These are phyloP conservation scores for Chrysoporthe deuterocubensis DNA, from an alignment of 2,329 filamentous ascomycete species.

Conservation along the genomic window DNA sequence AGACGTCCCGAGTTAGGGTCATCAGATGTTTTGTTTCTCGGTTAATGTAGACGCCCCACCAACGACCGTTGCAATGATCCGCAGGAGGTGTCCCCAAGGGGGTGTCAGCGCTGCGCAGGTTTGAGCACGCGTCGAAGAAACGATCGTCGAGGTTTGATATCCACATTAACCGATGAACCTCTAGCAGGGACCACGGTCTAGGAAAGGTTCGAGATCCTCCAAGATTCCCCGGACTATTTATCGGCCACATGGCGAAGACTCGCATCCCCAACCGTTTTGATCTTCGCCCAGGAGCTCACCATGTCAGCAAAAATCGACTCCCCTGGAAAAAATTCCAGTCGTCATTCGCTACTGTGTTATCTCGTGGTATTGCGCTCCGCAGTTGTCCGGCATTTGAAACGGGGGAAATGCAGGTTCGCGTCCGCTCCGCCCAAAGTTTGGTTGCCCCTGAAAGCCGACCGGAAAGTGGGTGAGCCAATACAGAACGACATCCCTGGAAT, in stretches of 20 bases:
- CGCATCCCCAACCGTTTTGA: background rate
- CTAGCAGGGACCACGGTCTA: background rate
- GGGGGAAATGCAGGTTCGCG: background rate
- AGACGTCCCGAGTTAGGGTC: background rate
- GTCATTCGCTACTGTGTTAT: background rate
- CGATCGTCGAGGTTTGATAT: background rate
- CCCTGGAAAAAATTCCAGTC: background rate
- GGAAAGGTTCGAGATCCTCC: background rate
- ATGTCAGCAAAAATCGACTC: background rate
- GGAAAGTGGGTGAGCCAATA: background rate
- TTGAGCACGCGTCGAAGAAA: background rate
- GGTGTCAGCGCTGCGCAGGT: background rate
- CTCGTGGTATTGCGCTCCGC: background rate
- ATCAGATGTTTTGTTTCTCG: slow-evolving; percentile 5
- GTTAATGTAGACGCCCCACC: background rate
- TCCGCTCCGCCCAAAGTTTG: background rate
- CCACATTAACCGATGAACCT: background rate
- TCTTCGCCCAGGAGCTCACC: background rate
- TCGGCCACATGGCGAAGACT: background rate
- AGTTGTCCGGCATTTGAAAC: background rate
- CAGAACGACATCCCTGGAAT: background rate
- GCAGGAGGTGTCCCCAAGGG: background rate
- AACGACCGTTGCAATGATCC: slow-evolving; percentile 2
- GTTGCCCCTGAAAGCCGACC: background rate
- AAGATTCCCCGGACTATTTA: background rate